Conservation (phyloP, 73 alveolate species). For the Tetrahymena thermophila region DNA sequence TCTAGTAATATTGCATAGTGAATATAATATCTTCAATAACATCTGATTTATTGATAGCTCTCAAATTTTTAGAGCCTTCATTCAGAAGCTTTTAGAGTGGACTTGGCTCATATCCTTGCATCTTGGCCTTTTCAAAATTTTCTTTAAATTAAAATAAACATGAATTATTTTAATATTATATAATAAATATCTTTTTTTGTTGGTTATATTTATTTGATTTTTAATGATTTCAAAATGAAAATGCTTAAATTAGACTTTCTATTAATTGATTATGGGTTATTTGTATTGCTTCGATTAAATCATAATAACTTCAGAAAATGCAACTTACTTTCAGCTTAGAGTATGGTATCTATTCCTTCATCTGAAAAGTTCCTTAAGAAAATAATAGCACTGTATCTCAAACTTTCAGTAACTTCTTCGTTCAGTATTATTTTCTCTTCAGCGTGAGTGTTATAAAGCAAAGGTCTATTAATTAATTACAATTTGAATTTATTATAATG, state of each 20-base stretch:
- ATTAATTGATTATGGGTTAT: neutral
- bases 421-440: constrained; percentile 20
- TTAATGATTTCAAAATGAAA: neutral
- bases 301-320: neutral
- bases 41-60: constrained; percentile 30
- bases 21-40: constrained; percentile 30
- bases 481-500: neutral
- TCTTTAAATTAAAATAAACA: neutral
- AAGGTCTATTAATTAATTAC: neutral
- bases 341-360: constrained; percentile 34
- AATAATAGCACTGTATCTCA: neutral
- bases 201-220: neutral
- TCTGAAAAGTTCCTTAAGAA: constrained; percentile 36
- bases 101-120: constrained; percentile 4
- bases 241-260: no score
- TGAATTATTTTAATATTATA: neutral
- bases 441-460: constrained; percentile 16
- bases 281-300: neutral
- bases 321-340: constrained; percentile 19
- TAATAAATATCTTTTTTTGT: neutral
- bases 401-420: constrained; percentile 20
- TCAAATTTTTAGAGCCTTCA: constrained; percentile 35
- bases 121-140: neutral
- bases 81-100: constrained; percentile 18
- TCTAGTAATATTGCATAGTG: constrained; percentile 36